Evolutionary conservation across 78 protist genomes (phyloP).

Genomic region (Protostelium mycophagum): DNA sequence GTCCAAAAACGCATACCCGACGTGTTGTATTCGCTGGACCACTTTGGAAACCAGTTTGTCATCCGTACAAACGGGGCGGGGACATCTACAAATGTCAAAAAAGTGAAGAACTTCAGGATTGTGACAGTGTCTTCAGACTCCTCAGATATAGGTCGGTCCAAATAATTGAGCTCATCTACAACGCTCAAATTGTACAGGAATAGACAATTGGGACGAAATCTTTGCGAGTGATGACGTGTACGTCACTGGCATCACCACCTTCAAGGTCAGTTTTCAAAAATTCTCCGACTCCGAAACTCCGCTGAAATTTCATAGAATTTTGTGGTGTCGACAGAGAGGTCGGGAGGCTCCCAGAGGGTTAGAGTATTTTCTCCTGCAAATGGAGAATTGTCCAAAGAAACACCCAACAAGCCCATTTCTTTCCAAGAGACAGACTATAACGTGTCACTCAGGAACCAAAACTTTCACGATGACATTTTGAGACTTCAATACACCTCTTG

Average conservation of each 20-base stretch:
- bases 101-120: background rate
- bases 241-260: background rate
- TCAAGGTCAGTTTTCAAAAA: background rate
- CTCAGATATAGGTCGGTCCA: background rate
- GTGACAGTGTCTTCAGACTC: background rate
- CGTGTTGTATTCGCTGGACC: background rate
- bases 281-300: background rate
- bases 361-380: background rate
- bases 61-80: background rate
- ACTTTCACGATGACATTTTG: background rate
- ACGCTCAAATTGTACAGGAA: background rate
- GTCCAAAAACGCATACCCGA: background rate
- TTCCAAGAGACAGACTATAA: background rate
- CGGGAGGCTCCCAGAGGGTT: background rate
- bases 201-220: background rate
- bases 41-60: background rate
- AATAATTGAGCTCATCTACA: background rate
- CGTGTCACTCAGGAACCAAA: background rate
- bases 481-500: background rate
- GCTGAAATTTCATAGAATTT: background rate
- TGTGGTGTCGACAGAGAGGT: background rate
- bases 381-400: background rate
- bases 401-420: background rate
- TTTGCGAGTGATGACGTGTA: background rate
- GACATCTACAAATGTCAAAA: background rate